Conservation (phyloP, 2,329 filamentous ascomycete species). For the Hypocreales sp. region DNA sequence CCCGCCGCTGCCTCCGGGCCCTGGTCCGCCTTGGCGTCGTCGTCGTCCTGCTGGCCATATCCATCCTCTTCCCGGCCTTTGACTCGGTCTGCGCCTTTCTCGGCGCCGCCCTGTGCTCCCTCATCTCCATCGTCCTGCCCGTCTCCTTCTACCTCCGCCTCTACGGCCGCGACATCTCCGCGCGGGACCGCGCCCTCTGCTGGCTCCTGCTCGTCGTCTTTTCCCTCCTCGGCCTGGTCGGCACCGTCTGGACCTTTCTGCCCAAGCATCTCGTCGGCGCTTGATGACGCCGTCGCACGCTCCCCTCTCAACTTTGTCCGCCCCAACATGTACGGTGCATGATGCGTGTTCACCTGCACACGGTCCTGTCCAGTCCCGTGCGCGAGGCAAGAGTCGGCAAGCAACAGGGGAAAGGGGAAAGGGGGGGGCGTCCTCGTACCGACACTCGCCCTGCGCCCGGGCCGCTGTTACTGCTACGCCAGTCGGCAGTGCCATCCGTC, state of each 20-base stretch:
- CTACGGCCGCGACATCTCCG: constrained; percentile 57
- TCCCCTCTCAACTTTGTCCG: too few species aligned
- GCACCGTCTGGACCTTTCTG: constrained; percentile 78
- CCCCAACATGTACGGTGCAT: too few species aligned
- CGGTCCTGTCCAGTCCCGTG: too few species aligned
- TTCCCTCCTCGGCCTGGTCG: constrained; percentile 52
- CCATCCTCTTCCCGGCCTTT: constrained; percentile 57
- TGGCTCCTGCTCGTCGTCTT: constrained; percentile 58
- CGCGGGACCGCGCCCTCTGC: constrained; percentile 47
- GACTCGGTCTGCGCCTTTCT: constrained; percentile 86
- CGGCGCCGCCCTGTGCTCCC: constrained; percentile 80
- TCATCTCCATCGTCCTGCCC: constrained; percentile 83
- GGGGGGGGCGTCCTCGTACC: too few species aligned
- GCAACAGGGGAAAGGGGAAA: too few species aligned
- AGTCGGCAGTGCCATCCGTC: too few species aligned
- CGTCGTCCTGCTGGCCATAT: constrained; percentile 59
- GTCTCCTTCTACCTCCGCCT: constrained; percentile 82
- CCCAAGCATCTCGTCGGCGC: constrained; percentile 59
- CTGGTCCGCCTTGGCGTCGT: constrained; percentile 52
- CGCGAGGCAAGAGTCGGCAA: too few species aligned
- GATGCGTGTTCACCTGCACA: too few species aligned
- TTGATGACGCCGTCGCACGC: not conserved
- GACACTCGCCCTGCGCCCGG: too few species aligned
- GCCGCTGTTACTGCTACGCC: too few species aligned
- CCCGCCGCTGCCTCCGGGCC: constrained; percentile 32